Percentiles rank a stretch among this genome's conserved stretches.
Conservation (phyloP, 352 stramenopile genomes). For the Globisporangium ultimum region DNA sequence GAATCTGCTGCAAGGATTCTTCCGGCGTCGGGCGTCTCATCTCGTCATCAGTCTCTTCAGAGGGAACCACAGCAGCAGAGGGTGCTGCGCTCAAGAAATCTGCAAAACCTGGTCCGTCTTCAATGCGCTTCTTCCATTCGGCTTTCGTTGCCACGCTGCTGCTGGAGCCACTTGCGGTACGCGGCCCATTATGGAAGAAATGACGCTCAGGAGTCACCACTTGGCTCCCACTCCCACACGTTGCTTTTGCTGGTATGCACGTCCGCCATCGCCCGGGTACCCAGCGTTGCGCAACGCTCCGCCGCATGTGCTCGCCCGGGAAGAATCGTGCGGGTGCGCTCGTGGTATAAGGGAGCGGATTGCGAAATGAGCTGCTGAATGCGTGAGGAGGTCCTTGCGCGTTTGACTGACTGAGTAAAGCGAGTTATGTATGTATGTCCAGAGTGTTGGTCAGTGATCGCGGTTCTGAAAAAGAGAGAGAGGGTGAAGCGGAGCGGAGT, state of each 20-base stretch:
- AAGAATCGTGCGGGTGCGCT: too few species aligned
- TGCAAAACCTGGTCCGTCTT: constrained; percentile 25
- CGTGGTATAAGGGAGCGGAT: constrained; percentile 2
- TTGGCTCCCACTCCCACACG: background rate
- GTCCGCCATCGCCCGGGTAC: background rate
- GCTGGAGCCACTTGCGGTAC: background rate
- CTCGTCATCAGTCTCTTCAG: constrained; percentile 6
- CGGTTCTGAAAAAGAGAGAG: background rate
- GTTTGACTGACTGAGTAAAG: background rate
- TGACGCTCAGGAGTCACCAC: background rate
- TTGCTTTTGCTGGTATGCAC: background rate
- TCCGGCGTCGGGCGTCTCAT: constrained; percentile 10
- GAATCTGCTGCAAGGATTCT: constrained; percentile 25
- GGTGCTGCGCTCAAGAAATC: constrained; percentile 30
- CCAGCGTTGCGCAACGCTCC: background rate
- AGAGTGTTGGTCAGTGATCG: background rate
- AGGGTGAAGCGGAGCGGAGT: too few species aligned
- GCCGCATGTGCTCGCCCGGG: background rate
- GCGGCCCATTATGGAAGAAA: background rate
- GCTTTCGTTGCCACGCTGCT: background rate
- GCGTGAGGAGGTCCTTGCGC: background rate
- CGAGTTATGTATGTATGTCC: background rate
- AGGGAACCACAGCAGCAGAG: background rate
- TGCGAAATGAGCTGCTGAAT: background rate
- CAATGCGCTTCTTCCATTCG: constrained; percentile 33